Evolutionary conservation across 352 stramenopile species (phyloP), one percentile per base, ranked within the genome.

Genomic region (Elongisporangium prolatum): DNA sequence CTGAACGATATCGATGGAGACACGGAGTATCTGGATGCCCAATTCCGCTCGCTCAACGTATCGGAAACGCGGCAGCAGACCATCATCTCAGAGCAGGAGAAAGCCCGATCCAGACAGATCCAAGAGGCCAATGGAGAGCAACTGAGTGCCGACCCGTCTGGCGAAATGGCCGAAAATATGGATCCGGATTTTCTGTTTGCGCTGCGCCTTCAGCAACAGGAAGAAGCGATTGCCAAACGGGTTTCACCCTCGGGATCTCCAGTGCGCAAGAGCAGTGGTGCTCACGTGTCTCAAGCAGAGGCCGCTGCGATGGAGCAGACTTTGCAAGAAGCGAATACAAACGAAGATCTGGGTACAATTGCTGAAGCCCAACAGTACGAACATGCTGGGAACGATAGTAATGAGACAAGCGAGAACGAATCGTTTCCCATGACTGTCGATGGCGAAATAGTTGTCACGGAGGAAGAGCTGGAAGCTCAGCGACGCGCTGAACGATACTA

Each of bases 1-100:
- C 65, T 99, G 25, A 96, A 98, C 67, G 85, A 93, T 56, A 95
- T 95, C 50, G 84, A 93, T 53, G 86, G 86, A 14, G 84, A 95
- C 24, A 84, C 74, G 0, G 83, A 91, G 59, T 95, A 93, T 60
- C 74, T 86, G 20, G 77, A 93, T 34, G 67, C 74, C 1, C 67
- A 76, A 17, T 95, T 95, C 61, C 70, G 67, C 13, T 71, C 77
- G 7, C 64, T 92, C 9, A 89, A 88, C 22, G 78, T 70, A 2
- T 78, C 71, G 2, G 72, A 91, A 52, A 86, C 76, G 22, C 79
- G 83, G 7, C 85, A 95, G 60, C 66, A 92, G 48, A 80, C 64
- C 37, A 77, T 95, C 13, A 52, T 91, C 3, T 80, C 72, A 10
- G 75, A 85, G 21, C 80, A 88, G 21, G 69, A 83, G 57, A 58